Evolutionary conservation across 345 rosid genomes (phyloP), one percentile per base, ranked within the genome.

Genomic region (Moringa oleifera): DNA sequence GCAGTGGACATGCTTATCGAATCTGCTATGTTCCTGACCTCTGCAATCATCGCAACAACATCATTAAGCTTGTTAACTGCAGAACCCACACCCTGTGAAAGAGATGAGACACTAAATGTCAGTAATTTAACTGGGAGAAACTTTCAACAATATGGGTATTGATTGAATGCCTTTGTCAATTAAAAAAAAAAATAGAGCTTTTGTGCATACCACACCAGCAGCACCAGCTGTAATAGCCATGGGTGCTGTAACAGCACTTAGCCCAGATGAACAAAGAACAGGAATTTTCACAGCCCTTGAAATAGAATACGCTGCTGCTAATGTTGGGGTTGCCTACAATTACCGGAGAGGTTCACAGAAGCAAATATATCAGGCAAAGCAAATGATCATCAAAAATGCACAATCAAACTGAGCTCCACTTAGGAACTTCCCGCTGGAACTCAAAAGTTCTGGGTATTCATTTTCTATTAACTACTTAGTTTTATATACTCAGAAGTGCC

Each of bases 201-300:
- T 41, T 41, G 47, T 53, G 53, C 83, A 19, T 74, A 85, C 90
- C 87, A 85, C 90, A 25, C 87, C 87, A 0, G 85, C 73, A 18
- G 87, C 90, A 31, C 87, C 87, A 0, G 85, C 85, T 17, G 85
- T 63, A 57, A 85, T 80, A 23, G 90, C 90, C 90, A 85, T 68
- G n/a, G 90, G 90, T 18, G 87, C 85, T 0, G 90, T 85, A 33
- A 82, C 90, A 4, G 81, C 75, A 66, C 83, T 80, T 10, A 85
- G 80, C 55, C 90, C 87, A 6, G 90, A 85, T 17, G 90, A 73
- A 54, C 90, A 85, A 80, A 82, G 67, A 1, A 85, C 85, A 0
- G 90, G 90, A 70, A 85, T 82, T 73, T 71, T 71, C 41, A 82
- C 87, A 4, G 83, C 87, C 66, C 73, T 70, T 23, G 90, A 80